Evolutionary conservation across 345 rosid genomes (phyloP), one percentile per base, ranked within the genome.

Genomic region (Salix caprea): DNA sequence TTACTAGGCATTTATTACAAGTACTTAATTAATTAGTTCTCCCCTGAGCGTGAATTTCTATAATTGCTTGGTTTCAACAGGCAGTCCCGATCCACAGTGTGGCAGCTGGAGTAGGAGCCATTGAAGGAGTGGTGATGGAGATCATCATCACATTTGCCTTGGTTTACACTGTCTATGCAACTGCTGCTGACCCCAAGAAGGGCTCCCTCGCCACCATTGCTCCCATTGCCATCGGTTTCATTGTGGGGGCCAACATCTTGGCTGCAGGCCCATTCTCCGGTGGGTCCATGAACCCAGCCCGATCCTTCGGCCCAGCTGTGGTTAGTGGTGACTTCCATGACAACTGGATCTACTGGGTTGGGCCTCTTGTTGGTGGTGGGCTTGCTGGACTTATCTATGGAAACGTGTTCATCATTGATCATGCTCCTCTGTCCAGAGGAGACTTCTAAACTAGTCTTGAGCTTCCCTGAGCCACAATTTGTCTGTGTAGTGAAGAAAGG

Each of bases 221-320:
- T 48, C 99, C 97, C 56, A 88, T 95, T 0, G 97, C 99, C 54
- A 95, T 95, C 6, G 97, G 97, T 3, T 88, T 95, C 86, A 91
- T 95, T 11, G 97, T 95, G 2, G 99, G 97, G 40, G 97, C 99
- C 82, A 95, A 95, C 89, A 95, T 92, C 78, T 79, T 91, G 74
- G 99, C 97, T 1, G 96, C 94, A 15, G 99, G 99, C 73, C 99
- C 99, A 42, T 95, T 95, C 87, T 93, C 97, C 0, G 97, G 97
- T 26, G 97, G 97, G 23, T 92, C 99, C 65, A 95, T 93, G 99
- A 95, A 95, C 91, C 97, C 99, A 0, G 99, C 97, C 21, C 94
- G 97, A 7, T 93, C 99, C 30, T 95, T 95, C 34, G 99, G 99
- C 48, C 99, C 97, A 2, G 97, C 97, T 0, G 96, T 95, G 42